These are phyloP conservation scores for Xerocomus minutiporus DNA, from an alignment of 1,284 basidiomycete genomes.

Conservation along the genomic window DNA sequence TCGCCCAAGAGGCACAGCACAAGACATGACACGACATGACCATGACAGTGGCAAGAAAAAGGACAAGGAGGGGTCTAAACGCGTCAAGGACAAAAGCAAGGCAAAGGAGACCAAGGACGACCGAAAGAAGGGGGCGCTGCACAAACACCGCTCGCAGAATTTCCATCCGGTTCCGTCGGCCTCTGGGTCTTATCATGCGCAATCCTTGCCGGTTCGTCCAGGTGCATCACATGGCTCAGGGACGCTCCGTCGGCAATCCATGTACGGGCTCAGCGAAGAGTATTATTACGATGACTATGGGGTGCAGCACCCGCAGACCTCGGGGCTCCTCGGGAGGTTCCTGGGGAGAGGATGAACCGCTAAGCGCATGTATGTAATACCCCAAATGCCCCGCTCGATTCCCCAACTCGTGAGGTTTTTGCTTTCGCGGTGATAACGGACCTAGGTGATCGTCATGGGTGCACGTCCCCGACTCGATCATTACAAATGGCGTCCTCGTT, in stretches of 20 bases:
- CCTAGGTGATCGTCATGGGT: too few species aligned
- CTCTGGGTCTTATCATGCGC: background rate
- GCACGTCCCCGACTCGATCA: too few species aligned
- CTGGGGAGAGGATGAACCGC: conserved; percentile 8
- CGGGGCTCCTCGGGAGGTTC: conserved; percentile 20
- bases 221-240: background rate
- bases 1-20: conserved; percentile 40
- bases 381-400: too few species aligned
- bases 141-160: conserved; percentile 14
- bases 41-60: conserved; percentile 14
- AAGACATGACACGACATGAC: conserved; percentile 1
- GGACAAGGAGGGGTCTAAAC: conserved; percentile 9
- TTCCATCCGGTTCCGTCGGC: background rate
- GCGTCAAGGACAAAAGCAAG: conserved; percentile 11
- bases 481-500: too few species aligned
- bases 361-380: background rate
- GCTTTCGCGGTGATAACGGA: background rate
- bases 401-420: too few species aligned
- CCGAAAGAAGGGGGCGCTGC: conserved; percentile 1
- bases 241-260: conserved; percentile 16
- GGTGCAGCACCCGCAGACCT: background rate
- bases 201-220: background rate
- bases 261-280: conserved; percentile 9
- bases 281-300: background rate
- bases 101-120: conserved; percentile 1